Base-by-base conservation (phyloP, 192 early-diverging fungal species). In the Diversispora eburnea region DNA sequence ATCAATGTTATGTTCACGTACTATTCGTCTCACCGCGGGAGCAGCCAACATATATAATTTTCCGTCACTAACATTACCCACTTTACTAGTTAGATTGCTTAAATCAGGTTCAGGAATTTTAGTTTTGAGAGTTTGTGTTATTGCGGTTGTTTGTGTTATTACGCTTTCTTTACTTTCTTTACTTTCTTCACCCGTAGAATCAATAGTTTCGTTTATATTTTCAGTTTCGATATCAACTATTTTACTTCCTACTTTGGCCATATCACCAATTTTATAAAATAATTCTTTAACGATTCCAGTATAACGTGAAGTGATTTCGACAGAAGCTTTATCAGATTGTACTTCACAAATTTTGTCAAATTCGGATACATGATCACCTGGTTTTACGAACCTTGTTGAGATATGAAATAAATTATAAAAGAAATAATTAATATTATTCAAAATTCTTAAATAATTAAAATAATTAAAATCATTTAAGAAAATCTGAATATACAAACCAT, bases 301-400 rank as follows among this genome's bases (percentile, higher is more conserved):
- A 76, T 89, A 99, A 8, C 97, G 88, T 22, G 95, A 97, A 20
- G 97, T 94, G 80, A 99, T 98, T 81, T 99, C 95, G 8, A 96
- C 97, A n/a, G 97, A 91, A 9, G 97, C 97, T 85, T 99, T 99
- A 82, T 99, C 97, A 12, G 93, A 95, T 68, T 97, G 96, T 39
- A 99, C 96, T 75, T 99, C 97, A 76, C 94, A 96, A 51, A 99
- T 90, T 78, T 91, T 92, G 73, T 95, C 88, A 80, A 99, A 99
- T 87, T 98, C 93, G 20, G 87, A 83, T 20, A 99, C 90, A 59
- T 80, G 83, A 77, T 93, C 90, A 71, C 97, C 97, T 5, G 88
- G 86, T 84, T 99, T 92, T 47, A 99, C 93, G 78, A 96, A 97
- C 91, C 91, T 94, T 94, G 62, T 20, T 33, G 13, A 22, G 56